Percentiles rank a stretch among this genome's conserved stretches.
Evolutionary conservation across 2,329 filamentous ascomycete genomes (phyloP).

Genomic region (Penicillium rolfsii): DNA sequence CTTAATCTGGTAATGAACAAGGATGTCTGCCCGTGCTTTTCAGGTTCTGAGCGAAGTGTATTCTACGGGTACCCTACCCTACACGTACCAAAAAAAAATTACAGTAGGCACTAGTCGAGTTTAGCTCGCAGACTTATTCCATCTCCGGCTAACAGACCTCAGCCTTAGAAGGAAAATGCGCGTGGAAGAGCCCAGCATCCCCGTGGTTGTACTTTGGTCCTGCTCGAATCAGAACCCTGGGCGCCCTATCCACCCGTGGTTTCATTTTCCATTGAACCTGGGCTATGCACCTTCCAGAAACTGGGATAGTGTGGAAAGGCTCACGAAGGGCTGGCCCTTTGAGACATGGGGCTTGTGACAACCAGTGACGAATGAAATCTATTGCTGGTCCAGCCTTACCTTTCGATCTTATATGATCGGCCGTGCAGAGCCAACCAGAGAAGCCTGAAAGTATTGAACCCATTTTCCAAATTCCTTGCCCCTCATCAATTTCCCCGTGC

Average conservation of each 20-base stretch:
- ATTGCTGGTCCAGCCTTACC: background rate
- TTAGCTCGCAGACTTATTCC: background rate
- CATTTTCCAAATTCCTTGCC: background rate
- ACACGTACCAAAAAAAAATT: background rate
- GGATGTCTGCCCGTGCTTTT: background rate
- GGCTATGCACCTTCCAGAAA: slow-evolving; percentile 20
- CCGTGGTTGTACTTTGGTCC: slow-evolving; percentile 7
- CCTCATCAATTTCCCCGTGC: background rate
- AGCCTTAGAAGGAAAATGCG: slow-evolving; percentile 14
- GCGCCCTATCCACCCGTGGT: slow-evolving; percentile 12
- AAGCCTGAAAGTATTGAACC: background rate
- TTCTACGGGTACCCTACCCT: no score
- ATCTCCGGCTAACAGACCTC: background rate
- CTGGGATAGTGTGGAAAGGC: slow-evolving; percentile 9
- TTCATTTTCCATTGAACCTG: slow-evolving; percentile 1
- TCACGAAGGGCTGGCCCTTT: slow-evolving; percentile 4
- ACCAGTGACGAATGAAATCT: background rate
- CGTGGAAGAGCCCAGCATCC: slow-evolving; percentile 3
- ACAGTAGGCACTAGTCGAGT: background rate
- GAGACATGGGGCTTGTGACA: slow-evolving; percentile 7
- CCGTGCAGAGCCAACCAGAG: background rate
- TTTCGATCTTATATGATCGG: background rate
- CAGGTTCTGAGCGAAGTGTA: no score
- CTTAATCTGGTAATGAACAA: background rate
- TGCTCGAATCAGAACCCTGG: slow-evolving; percentile 4